Evolutionary conservation across 1,284 basidiomycete genomes (phyloP).

Genomic region (Ceraceosorus guamensis): DNA sequence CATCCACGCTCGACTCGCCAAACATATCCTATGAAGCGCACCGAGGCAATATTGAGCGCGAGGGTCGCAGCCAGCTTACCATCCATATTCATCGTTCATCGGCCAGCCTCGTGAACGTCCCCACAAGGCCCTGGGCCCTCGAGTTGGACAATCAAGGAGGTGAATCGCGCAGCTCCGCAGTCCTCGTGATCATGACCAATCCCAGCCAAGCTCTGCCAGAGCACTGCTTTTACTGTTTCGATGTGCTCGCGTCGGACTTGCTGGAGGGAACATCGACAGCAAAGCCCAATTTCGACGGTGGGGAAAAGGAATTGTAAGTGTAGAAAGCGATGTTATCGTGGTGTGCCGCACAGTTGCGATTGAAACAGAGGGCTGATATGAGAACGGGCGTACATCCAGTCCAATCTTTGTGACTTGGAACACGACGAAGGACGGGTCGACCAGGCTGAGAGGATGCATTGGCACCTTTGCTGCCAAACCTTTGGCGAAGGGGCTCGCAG

Average conservation of each 20-base stretch:
- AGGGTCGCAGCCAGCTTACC: too few relatives aligned
- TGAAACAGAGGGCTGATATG: slow-evolving; percentile 17
- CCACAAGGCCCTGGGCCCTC: too few relatives aligned
- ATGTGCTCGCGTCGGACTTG: slow-evolving; percentile 48
- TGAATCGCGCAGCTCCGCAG: too few relatives aligned
- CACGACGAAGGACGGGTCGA: slow-evolving; percentile 51
- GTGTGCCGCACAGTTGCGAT: neutral
- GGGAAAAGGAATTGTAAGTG: slow-evolving; percentile 31
- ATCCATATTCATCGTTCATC: too few relatives aligned
- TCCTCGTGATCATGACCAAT: too few relatives aligned
- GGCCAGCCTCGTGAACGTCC: too few relatives aligned
- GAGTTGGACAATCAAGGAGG: too few relatives aligned
- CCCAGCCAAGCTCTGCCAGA: too few relatives aligned
- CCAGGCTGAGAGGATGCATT: slow-evolving; percentile 81
- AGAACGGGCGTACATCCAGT: slow-evolving; percentile 51
- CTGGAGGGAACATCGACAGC: slow-evolving; percentile 7
- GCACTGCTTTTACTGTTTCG: slow-evolving; percentile 54
- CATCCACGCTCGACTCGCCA: too few relatives aligned
- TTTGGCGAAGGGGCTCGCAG: slow-evolving; percentile 68
- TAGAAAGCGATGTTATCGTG: too few relatives aligned
- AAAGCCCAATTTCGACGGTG: slow-evolving; percentile 25
- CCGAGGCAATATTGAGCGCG: too few relatives aligned
- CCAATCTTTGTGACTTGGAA: slow-evolving; percentile 98
- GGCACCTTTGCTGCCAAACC: slow-evolving; percentile 79
- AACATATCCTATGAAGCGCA: too few relatives aligned